These are phyloP conservation scores for Melaleuca quinquenervia DNA, from an alignment of 345 rosid genomes.

Conservation along the genomic window DNA sequence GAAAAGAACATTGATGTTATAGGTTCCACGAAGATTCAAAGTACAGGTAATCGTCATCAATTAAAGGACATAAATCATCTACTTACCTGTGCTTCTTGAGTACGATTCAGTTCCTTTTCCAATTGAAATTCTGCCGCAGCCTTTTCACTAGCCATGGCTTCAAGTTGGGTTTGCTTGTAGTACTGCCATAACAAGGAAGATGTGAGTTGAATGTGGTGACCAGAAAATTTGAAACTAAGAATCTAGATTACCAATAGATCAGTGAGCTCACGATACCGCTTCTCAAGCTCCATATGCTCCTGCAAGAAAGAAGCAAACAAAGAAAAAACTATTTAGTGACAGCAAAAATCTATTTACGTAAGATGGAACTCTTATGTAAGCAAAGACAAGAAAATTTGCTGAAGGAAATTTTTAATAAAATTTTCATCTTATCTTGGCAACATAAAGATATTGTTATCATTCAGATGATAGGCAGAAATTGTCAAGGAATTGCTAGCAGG, in stretches of 20 bases:
- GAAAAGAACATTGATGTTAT: background rate
- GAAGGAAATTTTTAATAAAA: background rate
- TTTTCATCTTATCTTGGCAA: background rate
- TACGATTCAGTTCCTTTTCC: conserved; percentile 86
- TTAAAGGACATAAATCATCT: conserved; percentile 1
- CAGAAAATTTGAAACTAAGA: background rate
- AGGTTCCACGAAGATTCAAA: background rate
- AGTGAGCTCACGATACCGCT: conserved; percentile 94
- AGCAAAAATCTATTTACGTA: background rate
- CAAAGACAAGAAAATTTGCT: background rate
- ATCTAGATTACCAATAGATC: conserved; percentile 78
- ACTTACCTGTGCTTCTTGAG: conserved; percentile 79
- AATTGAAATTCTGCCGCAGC: conserved; percentile 98
- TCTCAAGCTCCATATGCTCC: conserved; percentile 99
- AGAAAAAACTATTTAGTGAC: background rate
- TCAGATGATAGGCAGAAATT: background rate
- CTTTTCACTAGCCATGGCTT: conserved; percentile 95
- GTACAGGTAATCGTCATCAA: background rate
- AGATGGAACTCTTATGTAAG: background rate
- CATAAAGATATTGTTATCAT: background rate
- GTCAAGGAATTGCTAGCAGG: background rate
- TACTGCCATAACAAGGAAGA: conserved; percentile 36
- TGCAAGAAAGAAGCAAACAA: background rate
- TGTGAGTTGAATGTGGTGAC: background rate
- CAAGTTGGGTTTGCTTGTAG: conserved; percentile 97